A percentile compares a stretch with the other conserved stretches of the same genome.
These are phyloP conservation scores for Mycena albidolilacea DNA, from an alignment of 768 basidiomycete species.

Conservation along the genomic window DNA sequence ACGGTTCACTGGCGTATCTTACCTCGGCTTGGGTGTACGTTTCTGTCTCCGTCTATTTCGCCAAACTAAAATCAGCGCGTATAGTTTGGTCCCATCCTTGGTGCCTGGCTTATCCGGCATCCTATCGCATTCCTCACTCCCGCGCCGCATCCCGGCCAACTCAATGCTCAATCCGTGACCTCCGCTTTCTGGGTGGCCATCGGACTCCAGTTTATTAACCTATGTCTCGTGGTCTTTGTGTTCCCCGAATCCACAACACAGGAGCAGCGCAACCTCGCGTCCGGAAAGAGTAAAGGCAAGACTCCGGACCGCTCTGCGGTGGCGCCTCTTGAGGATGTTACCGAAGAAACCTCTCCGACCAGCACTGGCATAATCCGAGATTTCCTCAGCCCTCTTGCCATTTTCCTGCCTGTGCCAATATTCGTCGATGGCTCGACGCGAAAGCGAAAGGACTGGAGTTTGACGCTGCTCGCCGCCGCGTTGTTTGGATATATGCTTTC, in stretches of 20 bases:
- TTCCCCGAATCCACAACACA: slow-evolving; percentile 73
- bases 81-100: slow-evolving; percentile 78
- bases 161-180: slow-evolving; percentile 53
- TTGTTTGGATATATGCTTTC: slow-evolving; percentile 77
- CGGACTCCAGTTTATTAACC: slow-evolving; percentile 60
- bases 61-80: background rate
- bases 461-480: slow-evolving; percentile 78
- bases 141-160: slow-evolving; percentile 32
- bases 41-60: background rate
- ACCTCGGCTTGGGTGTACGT: slow-evolving; percentile 74
- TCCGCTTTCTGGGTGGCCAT: slow-evolving; percentile 67
- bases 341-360: slow-evolving; percentile 9
- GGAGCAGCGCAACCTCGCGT: slow-evolving; percentile 56
- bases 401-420: slow-evolving; percentile 74
- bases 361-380: slow-evolving; percentile 52
- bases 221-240: slow-evolving; percentile 78
- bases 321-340: background rate
- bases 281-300: slow-evolving; percentile 38
- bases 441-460: slow-evolving; percentile 81
- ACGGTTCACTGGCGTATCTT: slow-evolving; percentile 84
- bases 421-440: slow-evolving; percentile 59
- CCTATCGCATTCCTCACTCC: slow-evolving; percentile 46
- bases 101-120: slow-evolving; percentile 65
- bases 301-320: slow-evolving; percentile 20
- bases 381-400: slow-evolving; percentile 69